These are phyloP conservation scores for Fusarium albidum DNA, from an alignment of 2,329 filamentous ascomycete species.

Conservation along the genomic window DNA sequence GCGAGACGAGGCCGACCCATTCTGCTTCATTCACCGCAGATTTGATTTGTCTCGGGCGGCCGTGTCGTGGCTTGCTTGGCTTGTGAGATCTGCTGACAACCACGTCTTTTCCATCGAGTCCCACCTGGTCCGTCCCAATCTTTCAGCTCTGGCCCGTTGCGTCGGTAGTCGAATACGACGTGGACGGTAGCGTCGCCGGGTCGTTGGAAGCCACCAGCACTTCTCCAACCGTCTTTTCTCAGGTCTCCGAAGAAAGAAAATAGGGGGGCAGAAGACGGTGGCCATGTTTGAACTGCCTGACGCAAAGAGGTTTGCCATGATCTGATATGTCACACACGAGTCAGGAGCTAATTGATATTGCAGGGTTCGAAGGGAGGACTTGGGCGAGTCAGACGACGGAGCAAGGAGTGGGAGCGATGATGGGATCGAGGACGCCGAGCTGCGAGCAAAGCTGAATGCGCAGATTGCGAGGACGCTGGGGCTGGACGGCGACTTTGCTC, in stretches of 20 bases:
- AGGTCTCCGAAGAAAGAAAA: constrained; percentile 4
- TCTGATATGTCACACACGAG: neutral
- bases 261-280: neutral
- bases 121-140: constrained; percentile 3
- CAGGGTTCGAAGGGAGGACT: constrained; percentile 65
- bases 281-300: constrained; percentile 43
- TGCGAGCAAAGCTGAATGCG: constrained; percentile 56
- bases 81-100: constrained; percentile 3
- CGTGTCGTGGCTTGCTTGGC: neutral
- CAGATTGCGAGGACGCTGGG: constrained; percentile 58
- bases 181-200: constrained; percentile 19
- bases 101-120: neutral
- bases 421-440: constrained; percentile 46
- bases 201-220: constrained; percentile 1
- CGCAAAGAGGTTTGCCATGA: constrained; percentile 43
- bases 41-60: neutral
- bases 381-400: constrained; percentile 50
- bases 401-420: constrained; percentile 40
- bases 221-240: constrained; percentile 1
- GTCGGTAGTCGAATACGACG: constrained; percentile 19
- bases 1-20: neutral
- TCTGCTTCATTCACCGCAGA: neutral
- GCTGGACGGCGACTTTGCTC: constrained; percentile 43
- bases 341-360: constrained; percentile 9
- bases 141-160: neutral